Conservation (phyloP, 106 monocot species). For the Acanthochlamys bracteata region DNA sequence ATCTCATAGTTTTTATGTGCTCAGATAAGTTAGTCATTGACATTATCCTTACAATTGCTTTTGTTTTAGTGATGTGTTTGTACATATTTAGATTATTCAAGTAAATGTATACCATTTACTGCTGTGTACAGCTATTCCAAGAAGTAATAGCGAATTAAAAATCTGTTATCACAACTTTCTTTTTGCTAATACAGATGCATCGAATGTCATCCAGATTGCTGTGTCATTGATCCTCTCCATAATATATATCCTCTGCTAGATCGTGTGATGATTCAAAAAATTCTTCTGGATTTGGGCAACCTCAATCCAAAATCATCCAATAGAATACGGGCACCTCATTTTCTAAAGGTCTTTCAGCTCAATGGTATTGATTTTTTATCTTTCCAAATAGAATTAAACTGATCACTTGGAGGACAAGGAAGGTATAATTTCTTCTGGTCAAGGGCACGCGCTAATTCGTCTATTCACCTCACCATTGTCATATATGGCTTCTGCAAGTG, state of each 20-base stretch:
- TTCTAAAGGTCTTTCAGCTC: conserved; percentile 51
- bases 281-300: conserved; percentile 59
- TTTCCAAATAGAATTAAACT: not conserved
- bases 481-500: too few species aligned
- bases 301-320: conserved; percentile 15
- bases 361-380: conserved; percentile 2
- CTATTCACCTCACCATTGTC: too few species aligned
- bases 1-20: not conserved
- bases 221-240: conserved; percentile 63
- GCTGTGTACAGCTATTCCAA: too few species aligned
- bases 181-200: conserved; percentile 46
- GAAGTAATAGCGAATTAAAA: too few species aligned
- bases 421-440: too few species aligned
- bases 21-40: not conserved
- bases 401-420: too few species aligned
- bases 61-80: too few species aligned
- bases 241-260: conserved; percentile 83
- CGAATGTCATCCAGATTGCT: conserved; percentile 44
- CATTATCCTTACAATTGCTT: not conserved
- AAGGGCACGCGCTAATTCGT: too few species aligned
- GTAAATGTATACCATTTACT: too few species aligned
- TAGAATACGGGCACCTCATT: conserved; percentile 69
- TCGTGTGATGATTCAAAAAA: conserved; percentile 74
- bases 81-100: too few species aligned
- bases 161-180: not conserved